Conservation (phyloP, 352 stramenopile genomes). For the Phytophthora syringae region DNA sequence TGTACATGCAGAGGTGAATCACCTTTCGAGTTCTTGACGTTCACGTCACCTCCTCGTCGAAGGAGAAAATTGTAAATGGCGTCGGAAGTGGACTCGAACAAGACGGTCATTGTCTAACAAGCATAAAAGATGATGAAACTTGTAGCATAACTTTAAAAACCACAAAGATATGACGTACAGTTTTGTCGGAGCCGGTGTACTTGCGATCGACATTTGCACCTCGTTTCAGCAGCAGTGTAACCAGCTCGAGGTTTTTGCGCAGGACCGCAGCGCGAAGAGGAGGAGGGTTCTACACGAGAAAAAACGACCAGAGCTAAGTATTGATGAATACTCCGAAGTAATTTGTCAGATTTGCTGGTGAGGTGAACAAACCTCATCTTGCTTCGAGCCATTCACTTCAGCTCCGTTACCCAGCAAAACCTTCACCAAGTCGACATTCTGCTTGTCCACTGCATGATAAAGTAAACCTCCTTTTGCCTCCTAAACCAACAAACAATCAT, state of each 20-base stretch:
- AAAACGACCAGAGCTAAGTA: neutral
- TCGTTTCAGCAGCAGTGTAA: slow-evolving; percentile 30
- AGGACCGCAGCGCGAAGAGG: slow-evolving; percentile 38
- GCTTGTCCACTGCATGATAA: slow-evolving; percentile 37
- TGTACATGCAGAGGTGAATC: slow-evolving; percentile 33
- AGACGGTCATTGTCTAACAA: slow-evolving; percentile 26
- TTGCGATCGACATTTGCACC: slow-evolving; percentile 33
- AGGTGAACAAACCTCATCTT: slow-evolving; percentile 25
- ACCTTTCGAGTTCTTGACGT: slow-evolving; percentile 24
- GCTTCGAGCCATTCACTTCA: slow-evolving; percentile 38
- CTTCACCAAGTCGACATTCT: slow-evolving; percentile 38
- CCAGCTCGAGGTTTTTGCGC: slow-evolving; percentile 28
- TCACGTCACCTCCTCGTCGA: slow-evolving; percentile 30
- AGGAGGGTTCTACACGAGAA: slow-evolving; percentile 21
- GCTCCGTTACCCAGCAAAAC: slow-evolving; percentile 36
- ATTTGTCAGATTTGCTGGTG: neutral
- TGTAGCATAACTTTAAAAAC: neutral
- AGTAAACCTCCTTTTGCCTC: slow-evolving; percentile 33
- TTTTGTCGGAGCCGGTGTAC: slow-evolving; percentile 22
- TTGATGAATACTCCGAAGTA: too few relatives aligned
- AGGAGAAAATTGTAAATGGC: slow-evolving; percentile 23
- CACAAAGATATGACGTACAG: slow-evolving; percentile 12
- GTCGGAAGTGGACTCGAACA: slow-evolving; percentile 36
- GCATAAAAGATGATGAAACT: neutral
- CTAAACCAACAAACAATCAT: slow-evolving; percentile 3